phyloP scores from a whole-genome alignment of 2,329 filamentous ascomycete species.

The Volutella citrinella region DNA sequence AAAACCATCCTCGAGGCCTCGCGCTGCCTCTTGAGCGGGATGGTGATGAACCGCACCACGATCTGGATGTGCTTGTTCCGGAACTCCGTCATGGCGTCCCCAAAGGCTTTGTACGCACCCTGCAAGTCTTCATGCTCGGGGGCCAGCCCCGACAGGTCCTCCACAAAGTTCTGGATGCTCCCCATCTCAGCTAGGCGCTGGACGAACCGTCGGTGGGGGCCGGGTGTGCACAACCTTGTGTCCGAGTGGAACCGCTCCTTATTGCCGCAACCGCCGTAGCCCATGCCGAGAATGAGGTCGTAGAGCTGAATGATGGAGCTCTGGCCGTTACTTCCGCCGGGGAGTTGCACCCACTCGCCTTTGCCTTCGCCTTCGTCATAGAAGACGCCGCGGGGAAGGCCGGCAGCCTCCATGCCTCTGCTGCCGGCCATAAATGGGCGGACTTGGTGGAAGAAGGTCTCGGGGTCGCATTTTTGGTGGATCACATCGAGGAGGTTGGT shows the following conservation, averaged over 20 bases:
- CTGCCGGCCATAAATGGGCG: constrained; percentile 86
- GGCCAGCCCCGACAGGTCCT: constrained; percentile 49
- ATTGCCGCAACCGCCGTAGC: constrained; percentile 57
- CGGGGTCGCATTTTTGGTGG: constrained; percentile 85
- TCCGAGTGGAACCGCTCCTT: constrained; percentile 71
- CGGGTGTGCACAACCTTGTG: constrained; percentile 91
- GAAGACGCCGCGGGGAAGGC: constrained; percentile 77
- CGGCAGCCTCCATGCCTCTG: constrained; percentile 86
- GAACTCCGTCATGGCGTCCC: constrained; percentile 71
- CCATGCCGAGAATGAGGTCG: constrained; percentile 79
- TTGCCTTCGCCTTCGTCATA: constrained; percentile 72
- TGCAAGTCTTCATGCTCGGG: constrained; percentile 44
- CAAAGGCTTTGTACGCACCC: constrained; percentile 64
- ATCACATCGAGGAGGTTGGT: constrained; percentile 70
- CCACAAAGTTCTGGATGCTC: constrained; percentile 71
- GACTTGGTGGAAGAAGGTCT: constrained; percentile 85
- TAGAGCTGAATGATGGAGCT: constrained; percentile 92
- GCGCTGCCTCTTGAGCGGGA: constrained; percentile 57
- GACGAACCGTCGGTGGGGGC: constrained; percentile 76
- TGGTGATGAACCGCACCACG: constrained; percentile 84
- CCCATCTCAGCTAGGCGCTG: constrained; percentile 65
- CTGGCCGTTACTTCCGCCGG: constrained; percentile 92
- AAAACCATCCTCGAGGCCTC: constrained; percentile 35
- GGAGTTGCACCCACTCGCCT: constrained; percentile 69
- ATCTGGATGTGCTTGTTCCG: constrained; percentile 87